Evolutionary conservation across 2,329 filamentous ascomycete species (phyloP).

Genomic region (Colletotrichum sidae): DNA sequence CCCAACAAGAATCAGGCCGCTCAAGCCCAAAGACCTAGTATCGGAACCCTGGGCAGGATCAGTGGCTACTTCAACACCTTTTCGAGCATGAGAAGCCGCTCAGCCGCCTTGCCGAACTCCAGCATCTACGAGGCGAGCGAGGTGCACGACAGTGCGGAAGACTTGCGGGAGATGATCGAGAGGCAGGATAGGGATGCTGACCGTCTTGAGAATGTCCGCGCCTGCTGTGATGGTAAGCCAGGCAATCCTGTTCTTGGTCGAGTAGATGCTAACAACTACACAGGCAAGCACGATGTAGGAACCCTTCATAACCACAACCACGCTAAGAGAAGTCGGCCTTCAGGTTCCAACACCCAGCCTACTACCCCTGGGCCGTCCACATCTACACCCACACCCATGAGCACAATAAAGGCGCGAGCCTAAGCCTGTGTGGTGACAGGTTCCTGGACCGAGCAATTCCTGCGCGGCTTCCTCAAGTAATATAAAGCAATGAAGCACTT

Average conservation of each 20-base stretch:
- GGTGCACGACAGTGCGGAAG: conserved; percentile 83
- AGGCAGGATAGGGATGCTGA: conserved; percentile 81
- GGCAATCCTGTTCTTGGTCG: background rate
- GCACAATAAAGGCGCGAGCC: conserved; percentile 50
- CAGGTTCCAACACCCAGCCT: conserved; percentile 50
- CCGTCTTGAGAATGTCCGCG: conserved; percentile 91
- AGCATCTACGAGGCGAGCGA: conserved; percentile 71
- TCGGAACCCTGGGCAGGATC: conserved; percentile 66
- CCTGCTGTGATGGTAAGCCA: conserved; percentile 93
- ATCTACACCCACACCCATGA: conserved; percentile 49
- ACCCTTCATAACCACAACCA: conserved; percentile 63
- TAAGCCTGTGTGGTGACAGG: conserved; percentile 38
- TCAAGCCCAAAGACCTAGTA: conserved; percentile 46
- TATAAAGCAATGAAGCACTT: conserved; percentile 32
- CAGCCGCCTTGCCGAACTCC: conserved; percentile 54
- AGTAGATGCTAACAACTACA: conserved; percentile 39
- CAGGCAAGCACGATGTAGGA: conserved; percentile 81
- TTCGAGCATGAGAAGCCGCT: conserved; percentile 65
- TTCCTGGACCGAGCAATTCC: conserved; percentile 11
- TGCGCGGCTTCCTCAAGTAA: conserved; percentile 25
- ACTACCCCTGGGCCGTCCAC: conserved; percentile 46
- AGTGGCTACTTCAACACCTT: conserved; percentile 72
- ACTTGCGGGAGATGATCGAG: conserved; percentile 83
- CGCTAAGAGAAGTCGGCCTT: conserved; percentile 56
- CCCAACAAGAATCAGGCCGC: conserved; percentile 58